phyloP scores from a whole-genome alignment of 441 rosid genomes.

The Croton laevigatus region DNA sequence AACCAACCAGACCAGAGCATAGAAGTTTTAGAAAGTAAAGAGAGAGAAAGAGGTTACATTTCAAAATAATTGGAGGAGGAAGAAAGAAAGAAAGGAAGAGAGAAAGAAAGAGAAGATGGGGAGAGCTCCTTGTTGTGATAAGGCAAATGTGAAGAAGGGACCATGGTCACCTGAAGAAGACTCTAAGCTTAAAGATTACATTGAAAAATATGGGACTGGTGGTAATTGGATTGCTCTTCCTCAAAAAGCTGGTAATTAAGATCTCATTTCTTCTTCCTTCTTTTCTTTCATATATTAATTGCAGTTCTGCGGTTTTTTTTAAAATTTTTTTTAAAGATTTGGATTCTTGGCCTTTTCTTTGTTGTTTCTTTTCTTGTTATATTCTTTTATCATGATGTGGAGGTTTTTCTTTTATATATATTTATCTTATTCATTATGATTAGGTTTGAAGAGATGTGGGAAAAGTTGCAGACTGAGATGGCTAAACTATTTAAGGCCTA shows the following conservation, averaged over 20 bases:
- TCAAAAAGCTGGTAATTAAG: constrained; percentile 51
- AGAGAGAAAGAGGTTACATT: background rate
- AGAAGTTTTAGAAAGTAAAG: constrained; percentile 7
- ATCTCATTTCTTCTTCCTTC: background rate
- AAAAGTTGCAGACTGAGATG: constrained; percentile 71
- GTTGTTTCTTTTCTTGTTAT: background rate
- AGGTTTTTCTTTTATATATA: no score
- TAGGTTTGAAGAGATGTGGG: constrained; percentile 65
- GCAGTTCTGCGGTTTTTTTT: background rate
- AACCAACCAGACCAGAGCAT: background rate
- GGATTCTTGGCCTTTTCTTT: background rate
- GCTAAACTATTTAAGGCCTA: constrained; percentile 68
- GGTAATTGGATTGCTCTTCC: constrained; percentile 75
- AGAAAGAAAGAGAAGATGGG: constrained; percentile 40
- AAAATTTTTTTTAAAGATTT: background rate
- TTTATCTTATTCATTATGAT: background rate
- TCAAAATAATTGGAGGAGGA: background rate
- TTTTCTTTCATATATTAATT: background rate
- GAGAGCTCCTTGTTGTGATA: constrained; percentile 79
- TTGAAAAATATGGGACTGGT: constrained; percentile 51
- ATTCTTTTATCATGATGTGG: no score
- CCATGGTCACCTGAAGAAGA: constrained; percentile 83
- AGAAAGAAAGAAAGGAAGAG: background rate
- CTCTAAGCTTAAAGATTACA: constrained; percentile 45
- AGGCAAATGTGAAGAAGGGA: constrained; percentile 65